Base-by-base conservation (phyloP, 805 yeast species). In the Komagataella pastoris region DNA sequence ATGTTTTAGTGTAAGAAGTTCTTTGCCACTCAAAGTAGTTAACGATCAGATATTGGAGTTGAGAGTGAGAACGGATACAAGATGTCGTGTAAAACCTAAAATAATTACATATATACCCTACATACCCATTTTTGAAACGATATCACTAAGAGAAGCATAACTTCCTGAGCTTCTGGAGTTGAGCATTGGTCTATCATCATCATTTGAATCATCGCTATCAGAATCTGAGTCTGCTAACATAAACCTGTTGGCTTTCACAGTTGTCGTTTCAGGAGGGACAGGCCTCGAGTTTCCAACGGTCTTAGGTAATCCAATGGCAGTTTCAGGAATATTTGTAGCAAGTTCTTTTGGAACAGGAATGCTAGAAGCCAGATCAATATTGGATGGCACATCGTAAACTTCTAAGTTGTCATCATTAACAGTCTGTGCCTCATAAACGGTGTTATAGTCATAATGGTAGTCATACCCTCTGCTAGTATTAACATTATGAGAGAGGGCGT, bases 361-460 rank as follows among this genome's bases (percentile, higher is more conserved):
- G 45, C 45, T 30, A 17, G 44, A 24, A 18, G 47, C 43, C 47
- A 49, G n/a, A 21, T 44, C 47, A 43, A 44, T 44, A 36, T 46
- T 44, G 18, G 59, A 74, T 58, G 60, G 78, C 56, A 68, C 63
- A 60, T 69, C 72, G 53, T 54, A 63, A 46, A 66, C 65, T 50
- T 64, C 57, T n/a, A 66, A 64, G 56, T 65, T 70, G 6, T 72
- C 46, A 19, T 48, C 43, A 10, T 45, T 43, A 24, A 17, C 23
- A 4, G 44, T 44, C 52, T 78, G 80, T 21, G 72, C 75, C 2
- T 79, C 77, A 61, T 83, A 85, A 19, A 85, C 93, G 0, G 88
- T 75, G 61, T 86, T 86, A 65, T 86, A 86, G 64, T 86, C 91
- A 63, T 85, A 85, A 65, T 79, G 78, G 66, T 82, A 83, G 61